These are phyloP conservation scores for Leccinum broughii DNA, from an alignment of 768 basidiomycete genomes.

Conservation along the genomic window DNA sequence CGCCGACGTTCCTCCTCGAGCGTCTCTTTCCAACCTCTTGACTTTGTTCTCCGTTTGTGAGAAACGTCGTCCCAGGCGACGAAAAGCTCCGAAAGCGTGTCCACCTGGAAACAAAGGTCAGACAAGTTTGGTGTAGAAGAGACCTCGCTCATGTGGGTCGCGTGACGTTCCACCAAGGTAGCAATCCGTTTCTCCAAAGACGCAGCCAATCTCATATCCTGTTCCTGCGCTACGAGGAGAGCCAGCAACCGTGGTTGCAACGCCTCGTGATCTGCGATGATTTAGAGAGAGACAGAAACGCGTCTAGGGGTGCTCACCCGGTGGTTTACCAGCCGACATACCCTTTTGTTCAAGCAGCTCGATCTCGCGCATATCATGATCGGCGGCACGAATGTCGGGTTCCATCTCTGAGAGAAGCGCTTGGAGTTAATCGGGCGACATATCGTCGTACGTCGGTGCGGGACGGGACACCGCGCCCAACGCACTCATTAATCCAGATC, in stretches of 20 bases:
- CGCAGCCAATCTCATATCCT: constrained; percentile 55
- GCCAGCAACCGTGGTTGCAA: constrained; percentile 62
- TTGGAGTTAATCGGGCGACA: constrained; percentile 69
- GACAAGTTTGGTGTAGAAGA: not conserved
- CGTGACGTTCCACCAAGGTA: constrained; percentile 64
- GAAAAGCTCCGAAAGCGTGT: constrained; percentile 79
- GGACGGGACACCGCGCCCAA: constrained; percentile 57
- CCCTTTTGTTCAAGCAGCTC: constrained; percentile 68
- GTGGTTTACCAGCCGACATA: constrained; percentile 69
- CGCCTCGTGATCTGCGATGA: constrained; percentile 53
- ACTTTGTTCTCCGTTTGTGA: constrained; percentile 65
- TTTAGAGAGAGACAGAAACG: not conserved
- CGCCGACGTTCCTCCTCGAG: too few species aligned
- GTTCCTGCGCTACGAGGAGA: constrained; percentile 56
- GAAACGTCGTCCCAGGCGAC: constrained; percentile 79
- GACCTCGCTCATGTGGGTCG: constrained; percentile 55
- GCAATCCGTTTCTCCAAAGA: constrained; percentile 68
- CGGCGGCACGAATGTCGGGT: constrained; percentile 78
- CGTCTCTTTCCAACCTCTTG: constrained; percentile 34
- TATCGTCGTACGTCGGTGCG: constrained; percentile 57
- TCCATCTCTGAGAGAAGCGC: constrained; percentile 78
- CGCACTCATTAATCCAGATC: constrained; percentile 21
- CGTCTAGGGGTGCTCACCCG: constrained; percentile 39
- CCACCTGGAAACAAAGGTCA: constrained; percentile 49
- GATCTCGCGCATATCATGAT: constrained; percentile 80